Evolutionary conservation across 139 green algal species (phyloP), one percentile per base, ranked within the genome.

Genomic region (Picochlorum sp.): DNA sequence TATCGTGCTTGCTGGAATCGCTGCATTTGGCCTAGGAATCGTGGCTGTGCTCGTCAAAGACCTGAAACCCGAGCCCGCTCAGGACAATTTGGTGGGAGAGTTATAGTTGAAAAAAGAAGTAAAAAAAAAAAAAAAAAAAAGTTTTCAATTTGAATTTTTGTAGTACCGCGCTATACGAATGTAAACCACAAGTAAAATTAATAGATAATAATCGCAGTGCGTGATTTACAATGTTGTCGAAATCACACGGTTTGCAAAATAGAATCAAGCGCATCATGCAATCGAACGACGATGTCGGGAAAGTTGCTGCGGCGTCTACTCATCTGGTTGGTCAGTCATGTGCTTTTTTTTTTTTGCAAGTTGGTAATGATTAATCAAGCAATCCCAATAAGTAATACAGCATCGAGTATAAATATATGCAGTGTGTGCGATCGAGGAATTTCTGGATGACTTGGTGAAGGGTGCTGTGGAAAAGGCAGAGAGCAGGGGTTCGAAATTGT

Each of bases 211-310:
- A n/a, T n/a, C n/a, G n/a, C n/a, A n/a, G n/a, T n/a, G n/a, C n/a
- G 35, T 41, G 12, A 12, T 9, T 41, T 47, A 47, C 0, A 47
- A 47, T 47, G 39, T 47, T 47, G 39, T 16, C 39, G 39, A 47
- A 47, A 47, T 47, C 39, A 16, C 39, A 47, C 22, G 39, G 39
- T 16, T 47, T 47, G 39, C 39, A 47, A n/a, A 47, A 47, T 5
- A 50, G 66, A 51, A 93, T 97, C 33, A 97, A 97, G 68, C 76
- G 80, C 31, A 81, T 97, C 45, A 97, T 97, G 89, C 89, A 96
- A 59, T 80, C 77, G 12, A 89, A 97, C 57, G 88, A 96, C 16
- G 89, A 97, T 12, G 89, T 97, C 24, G 89, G 89, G 33, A 96
- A 96, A 64, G 94, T 97, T 33, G 79, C 88, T 7, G 77, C 88